Percentiles rank a stretch among this genome's conserved stretches.
Conservation (phyloP, 306 rosid species). For the Prunus persica region Prunus_persica_NCBIv2 NC_034010.1:28908001-28908500, state of each 20-base stretch:
- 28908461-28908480: too few species aligned
- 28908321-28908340: neutral
- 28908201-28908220: neutral
- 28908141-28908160: neutral
- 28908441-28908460: too few species aligned
- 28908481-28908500: too few species aligned
- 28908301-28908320: neutral
- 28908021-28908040: too few species aligned
- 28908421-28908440: too few species aligned
- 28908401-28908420: neutral
- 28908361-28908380: constrained; percentile 3
- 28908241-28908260: neutral
- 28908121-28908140: neutral
- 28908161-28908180: neutral
- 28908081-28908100: neutral
- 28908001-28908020: too few species aligned
- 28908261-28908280: neutral
- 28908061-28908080: too few species aligned
- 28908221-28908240: neutral
- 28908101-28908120: neutral
- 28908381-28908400: neutral
- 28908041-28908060: too few species aligned
- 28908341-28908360: neutral
- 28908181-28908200: neutral
- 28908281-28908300: constrained; percentile 16